phyloP scores from a whole-genome alignment of 176 grass and related monocot species.

The Pontederia crassipes region DNA sequence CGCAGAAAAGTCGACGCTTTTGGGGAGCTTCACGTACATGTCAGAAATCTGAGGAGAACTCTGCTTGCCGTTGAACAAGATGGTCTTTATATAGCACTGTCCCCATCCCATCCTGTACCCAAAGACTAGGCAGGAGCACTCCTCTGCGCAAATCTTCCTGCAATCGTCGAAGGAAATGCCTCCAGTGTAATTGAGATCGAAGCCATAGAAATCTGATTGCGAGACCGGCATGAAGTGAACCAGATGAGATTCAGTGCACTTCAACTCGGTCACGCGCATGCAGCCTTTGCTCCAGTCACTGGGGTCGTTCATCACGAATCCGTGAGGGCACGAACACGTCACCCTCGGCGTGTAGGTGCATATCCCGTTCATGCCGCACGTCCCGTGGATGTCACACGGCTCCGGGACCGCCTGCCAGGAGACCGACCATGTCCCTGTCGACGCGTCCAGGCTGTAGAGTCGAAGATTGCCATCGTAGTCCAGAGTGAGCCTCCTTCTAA shows the following conservation, averaged over 20 bases:
- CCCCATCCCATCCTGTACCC: conserved; percentile 20
- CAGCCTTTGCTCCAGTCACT: conserved; percentile 30
- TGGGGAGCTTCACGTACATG: conserved; percentile 38
- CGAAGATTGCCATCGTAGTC: conserved; percentile 46
- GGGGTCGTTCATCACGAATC: conserved; percentile 16
- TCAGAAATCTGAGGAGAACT: background rate
- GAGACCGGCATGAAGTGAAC: conserved; percentile 6
- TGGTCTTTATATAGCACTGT: conserved; percentile 22
- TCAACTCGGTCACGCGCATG: conserved; percentile 21
- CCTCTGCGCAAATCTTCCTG: conserved; percentile 19
- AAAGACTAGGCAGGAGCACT: conserved; percentile 33
- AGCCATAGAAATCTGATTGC: conserved; percentile 41
- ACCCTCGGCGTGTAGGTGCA: background rate
- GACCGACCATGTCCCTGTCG: conserved; percentile 28
- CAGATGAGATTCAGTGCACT: background rate
- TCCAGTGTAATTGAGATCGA: background rate
- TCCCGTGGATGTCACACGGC: conserved; percentile 10
- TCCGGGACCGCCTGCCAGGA: conserved; percentile 34
- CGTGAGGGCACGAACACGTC: conserved; percentile 28
- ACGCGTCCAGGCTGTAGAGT: conserved; percentile 24
- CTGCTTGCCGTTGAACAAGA: conserved; percentile 32
- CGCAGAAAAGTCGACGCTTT: background rate
- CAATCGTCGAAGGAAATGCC: background rate
- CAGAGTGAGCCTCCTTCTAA: conserved; percentile 33
- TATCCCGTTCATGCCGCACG: too few relatives aligned